These are phyloP conservation scores for Corniculantispora saksenae DNA, from an alignment of 2,329 filamentous ascomycete species.

Conservation along the genomic window DNA sequence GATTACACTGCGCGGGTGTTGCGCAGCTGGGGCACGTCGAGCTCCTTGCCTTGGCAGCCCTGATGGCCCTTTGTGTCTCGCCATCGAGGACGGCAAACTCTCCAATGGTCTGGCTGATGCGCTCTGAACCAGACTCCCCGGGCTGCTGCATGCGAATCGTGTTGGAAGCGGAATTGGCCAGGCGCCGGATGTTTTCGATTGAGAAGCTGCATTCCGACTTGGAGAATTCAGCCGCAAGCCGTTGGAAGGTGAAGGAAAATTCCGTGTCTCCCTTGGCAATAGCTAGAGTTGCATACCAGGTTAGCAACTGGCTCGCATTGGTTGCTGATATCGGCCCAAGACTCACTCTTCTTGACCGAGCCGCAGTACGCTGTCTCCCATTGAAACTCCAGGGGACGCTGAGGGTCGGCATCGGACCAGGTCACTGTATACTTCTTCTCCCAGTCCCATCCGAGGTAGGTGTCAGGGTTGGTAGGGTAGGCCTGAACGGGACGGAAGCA, in stretches of 20 bases:
- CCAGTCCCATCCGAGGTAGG: neutral
- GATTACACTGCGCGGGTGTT: neutral
- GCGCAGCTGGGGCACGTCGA: neutral
- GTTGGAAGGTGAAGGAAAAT: neutral
- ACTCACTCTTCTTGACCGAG: neutral
- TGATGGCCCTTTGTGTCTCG: neutral
- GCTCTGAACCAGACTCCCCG: too few species aligned
- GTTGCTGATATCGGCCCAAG: neutral
- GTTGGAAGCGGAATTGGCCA: neutral
- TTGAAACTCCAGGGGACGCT: neutral
- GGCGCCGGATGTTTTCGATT: neutral
- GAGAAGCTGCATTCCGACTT: neutral
- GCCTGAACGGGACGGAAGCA: neutral
- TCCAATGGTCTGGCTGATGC: neutral
- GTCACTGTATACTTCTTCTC: neutral
- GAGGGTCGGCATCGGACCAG: neutral
- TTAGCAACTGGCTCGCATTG: neutral
- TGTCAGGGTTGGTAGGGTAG: neutral
- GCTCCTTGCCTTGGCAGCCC: neutral
- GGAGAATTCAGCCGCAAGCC: neutral
- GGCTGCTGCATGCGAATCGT: neutral
- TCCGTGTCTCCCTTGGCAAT: neutral
- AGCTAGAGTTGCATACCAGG: neutral
- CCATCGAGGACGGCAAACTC: neutral
- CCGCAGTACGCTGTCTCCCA: neutral